phyloP scores from a whole-genome alignment of 179 eudicot genomes.

The Beta lomatogona region DNA sequence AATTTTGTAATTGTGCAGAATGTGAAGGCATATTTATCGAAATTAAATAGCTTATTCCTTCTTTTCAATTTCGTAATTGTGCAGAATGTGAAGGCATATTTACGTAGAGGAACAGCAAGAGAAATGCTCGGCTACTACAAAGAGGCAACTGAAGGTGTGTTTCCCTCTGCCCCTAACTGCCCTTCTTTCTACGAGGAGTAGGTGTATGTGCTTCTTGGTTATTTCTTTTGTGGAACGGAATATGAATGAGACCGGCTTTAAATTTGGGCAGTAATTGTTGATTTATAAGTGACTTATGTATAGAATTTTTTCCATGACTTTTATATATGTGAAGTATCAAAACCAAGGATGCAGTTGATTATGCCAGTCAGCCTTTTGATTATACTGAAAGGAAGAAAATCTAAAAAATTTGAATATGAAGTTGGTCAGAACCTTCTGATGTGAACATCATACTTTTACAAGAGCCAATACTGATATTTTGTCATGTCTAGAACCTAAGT shows the following conservation, averaged over 20 bases:
- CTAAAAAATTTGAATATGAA: neutral
- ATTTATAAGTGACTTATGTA: neutral
- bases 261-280: neutral
- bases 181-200: neutral
- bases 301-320: neutral
- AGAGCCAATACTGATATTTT: neutral
- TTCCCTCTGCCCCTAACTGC: neutral
- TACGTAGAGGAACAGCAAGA: conserved; percentile 93
- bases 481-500: neutral
- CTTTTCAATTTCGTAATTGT: conserved; percentile 4
- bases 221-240: neutral
- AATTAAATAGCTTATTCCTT: neutral
- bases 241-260: neutral
- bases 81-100: conserved; percentile 90
- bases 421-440: neutral
- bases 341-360: neutral
- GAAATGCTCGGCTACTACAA: conserved; percentile 87
- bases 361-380: neutral
- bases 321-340: neutral
- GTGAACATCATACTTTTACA: neutral
- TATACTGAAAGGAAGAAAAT: neutral
- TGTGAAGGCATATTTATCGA: conserved; percentile 68
- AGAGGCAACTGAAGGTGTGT: conserved; percentile 82
- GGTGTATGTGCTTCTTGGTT: neutral
- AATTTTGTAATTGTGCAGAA: conserved; percentile 49